phyloP scores from a whole-genome alignment of 768 basidiomycete genomes.

The Symmetrospora coprosmae region DNA sequence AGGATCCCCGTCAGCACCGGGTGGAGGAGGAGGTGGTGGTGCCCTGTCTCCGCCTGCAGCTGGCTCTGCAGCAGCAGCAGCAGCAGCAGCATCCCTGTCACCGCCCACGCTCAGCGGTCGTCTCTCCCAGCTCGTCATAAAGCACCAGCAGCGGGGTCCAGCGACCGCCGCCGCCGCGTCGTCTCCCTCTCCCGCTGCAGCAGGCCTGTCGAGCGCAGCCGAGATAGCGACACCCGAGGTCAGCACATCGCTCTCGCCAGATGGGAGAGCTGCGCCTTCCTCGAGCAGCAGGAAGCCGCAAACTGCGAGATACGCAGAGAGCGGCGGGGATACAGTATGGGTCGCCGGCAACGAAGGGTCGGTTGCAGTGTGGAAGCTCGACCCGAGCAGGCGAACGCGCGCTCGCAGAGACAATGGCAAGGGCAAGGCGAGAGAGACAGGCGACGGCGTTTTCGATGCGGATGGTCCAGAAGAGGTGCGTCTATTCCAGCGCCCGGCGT shows the following conservation, averaged over 20 bases:
- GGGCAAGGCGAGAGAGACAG: neutral
- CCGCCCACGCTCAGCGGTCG: neutral
- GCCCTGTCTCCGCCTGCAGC: neutral
- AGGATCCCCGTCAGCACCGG: no score
- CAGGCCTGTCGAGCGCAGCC: neutral
- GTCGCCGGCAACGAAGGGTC: conserved; percentile 13
- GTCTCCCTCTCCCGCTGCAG: neutral
- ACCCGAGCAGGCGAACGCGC: no score
- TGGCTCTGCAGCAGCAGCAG: neutral
- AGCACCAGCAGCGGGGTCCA: neutral
- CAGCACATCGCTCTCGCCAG: no score
- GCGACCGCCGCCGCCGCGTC: neutral
- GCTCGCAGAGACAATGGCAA: neutral
- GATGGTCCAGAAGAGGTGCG: neutral
- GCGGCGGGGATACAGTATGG: conserved; percentile 5
- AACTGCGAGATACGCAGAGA: neutral
- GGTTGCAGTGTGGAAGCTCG: conserved; percentile 13
- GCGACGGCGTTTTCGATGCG: neutral
- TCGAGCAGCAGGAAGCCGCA: neutral
- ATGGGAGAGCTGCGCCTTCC: no score
- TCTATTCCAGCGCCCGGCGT: neutral
- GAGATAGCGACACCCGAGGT: no score
- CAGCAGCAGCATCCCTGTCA: neutral
- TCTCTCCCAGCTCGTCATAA: no score
- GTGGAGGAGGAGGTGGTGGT: no score